Conservation (phyloP, 2,329 filamentous ascomycete species). For the Fusarium sp. region DNA sequence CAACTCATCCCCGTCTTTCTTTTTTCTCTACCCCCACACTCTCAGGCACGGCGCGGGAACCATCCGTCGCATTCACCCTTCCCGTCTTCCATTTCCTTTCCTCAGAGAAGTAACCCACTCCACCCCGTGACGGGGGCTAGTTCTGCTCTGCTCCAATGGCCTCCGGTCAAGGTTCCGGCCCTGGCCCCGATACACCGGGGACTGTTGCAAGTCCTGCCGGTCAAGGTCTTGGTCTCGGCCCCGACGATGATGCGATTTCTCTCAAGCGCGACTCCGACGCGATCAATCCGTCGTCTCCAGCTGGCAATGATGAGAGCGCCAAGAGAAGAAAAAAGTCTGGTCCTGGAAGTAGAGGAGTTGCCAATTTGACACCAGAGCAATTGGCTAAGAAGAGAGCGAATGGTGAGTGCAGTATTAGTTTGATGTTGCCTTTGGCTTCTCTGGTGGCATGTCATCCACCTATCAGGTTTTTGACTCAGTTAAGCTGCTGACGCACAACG, state of each 20-base stretch:
- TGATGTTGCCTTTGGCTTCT: not conserved
- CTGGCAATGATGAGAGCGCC: conserved; percentile 35
- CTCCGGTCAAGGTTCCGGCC: conserved; percentile 26
- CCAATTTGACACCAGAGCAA: conserved; percentile 78
- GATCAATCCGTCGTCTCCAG: conserved; percentile 29
- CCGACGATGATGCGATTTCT: conserved; percentile 17
- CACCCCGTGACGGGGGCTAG: conserved; percentile 19
- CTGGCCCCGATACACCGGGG: conserved; percentile 30
- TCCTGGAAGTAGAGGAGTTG: conserved; percentile 61
- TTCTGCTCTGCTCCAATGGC: conserved; percentile 31
- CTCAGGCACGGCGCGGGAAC: conserved; percentile 9
- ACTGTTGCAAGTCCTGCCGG: conserved; percentile 35
- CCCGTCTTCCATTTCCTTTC: conserved; percentile 19
- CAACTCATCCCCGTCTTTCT: conserved; percentile 16
- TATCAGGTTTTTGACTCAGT: not conserved
- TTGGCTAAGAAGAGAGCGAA: conserved; percentile 74
- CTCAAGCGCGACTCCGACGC: conserved; percentile 42
- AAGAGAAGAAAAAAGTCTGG: conserved; percentile 63
- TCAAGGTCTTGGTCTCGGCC: conserved; percentile 9
- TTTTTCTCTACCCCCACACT: conserved; percentile 21
- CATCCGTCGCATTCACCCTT: conserved; percentile 10
- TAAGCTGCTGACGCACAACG: conserved; percentile 1
- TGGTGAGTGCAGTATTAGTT: conserved; percentile 54
- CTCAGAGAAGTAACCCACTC: conserved; percentile 18
- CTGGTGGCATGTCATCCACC: not conserved